Evolutionary conservation across 306 rosid genomes (phyloP), one percentile per base, ranked within the genome.

Genomic region (Malus sylvestris): DNA sequence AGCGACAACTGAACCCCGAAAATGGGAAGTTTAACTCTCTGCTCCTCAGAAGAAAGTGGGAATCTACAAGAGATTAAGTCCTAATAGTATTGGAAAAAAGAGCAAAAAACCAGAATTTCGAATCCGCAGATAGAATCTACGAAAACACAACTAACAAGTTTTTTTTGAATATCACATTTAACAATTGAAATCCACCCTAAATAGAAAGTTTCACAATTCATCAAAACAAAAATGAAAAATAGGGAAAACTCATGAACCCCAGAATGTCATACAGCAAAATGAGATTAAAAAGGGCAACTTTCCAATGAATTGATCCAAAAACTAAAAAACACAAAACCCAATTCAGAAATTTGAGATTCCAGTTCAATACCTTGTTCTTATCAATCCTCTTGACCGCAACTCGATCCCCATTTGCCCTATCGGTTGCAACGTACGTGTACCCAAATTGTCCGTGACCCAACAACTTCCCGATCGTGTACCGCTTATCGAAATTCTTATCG

Each of bases 381-480:
- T 96, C 98, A 52, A 96, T 90, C 74, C 88, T 87, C 87, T 96
- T 96, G 5, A 96, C 99, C 23, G 97, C 99, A 20, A 96, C 99
- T 20, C 98, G 96, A 85, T 96, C 96, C 82, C 97, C 98, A 83
- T 87, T 92, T 4, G 71, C 84, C 82, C 84, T 89, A 76, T 92
- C 93, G 10, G 83, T 67, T 5, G 98, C 99, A 9, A 91, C 98
- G 80, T 91, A 96, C 10, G 99, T 96, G 61, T 96, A 96, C 23
- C 99, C 99, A 78, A 96, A 96, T 78, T 96, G 99, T 1, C 99
- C 99, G 14, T 96, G 98, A 1, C 99, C 99, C 44, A 96, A 83
- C 88, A 96, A 81, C 78, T 96, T 96, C 68, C 98, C 99, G 16
- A 96, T 88, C 76, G 90, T 75, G 81, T 89, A 96, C 0, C 88